A percentile compares a stretch with the other conserved stretches of the same genome.
phyloP scores from a whole-genome alignment of 768 basidiomycete genomes.

The Leccinum subgranulosum region DNA sequence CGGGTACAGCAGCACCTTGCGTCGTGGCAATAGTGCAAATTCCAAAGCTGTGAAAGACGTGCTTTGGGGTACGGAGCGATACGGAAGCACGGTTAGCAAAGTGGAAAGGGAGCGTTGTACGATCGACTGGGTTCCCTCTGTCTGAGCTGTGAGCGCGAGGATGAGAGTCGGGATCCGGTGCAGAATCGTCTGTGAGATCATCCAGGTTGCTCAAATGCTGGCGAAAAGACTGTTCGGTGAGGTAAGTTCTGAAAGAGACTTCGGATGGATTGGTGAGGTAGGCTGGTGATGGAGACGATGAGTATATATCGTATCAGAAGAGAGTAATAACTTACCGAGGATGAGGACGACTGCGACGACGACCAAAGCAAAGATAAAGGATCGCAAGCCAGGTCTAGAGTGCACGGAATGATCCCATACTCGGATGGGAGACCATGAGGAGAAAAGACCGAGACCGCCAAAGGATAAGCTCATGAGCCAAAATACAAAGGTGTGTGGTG shows the following conservation, averaged over 20 bases:
- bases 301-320: neutral
- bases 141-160: conserved; percentile 26
- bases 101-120: conserved; percentile 50
- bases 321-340: conserved; percentile 52
- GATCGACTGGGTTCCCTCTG: conserved; percentile 18
- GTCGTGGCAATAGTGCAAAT: conserved; percentile 77
- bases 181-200: conserved; percentile 54
- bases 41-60: conserved; percentile 81
- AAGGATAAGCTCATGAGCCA: conserved; percentile 66
- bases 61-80: conserved; percentile 88
- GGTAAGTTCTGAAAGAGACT: conserved; percentile 88
- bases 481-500: conserved; percentile 47
- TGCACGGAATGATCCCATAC: conserved; percentile 49
- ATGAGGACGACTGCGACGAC: conserved; percentile 66
- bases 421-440: conserved; percentile 52
- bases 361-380: conserved; percentile 67
- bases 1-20: conserved; percentile 32
- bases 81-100: conserved; percentile 93
- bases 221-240: conserved; percentile 97
- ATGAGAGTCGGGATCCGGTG: conserved; percentile 30
- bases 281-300: conserved; percentile 46
- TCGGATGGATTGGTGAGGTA: conserved; percentile 95
- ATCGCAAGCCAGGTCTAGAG: conserved; percentile 62
- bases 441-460: conserved; percentile 58
- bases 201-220: conserved; percentile 88